A percentile compares a stretch with the other conserved stretches of the same genome.
Conservation (phyloP, 2,329 filamentous ascomycete genomes). For the Coniosporium tulheliwenetii region DNA sequence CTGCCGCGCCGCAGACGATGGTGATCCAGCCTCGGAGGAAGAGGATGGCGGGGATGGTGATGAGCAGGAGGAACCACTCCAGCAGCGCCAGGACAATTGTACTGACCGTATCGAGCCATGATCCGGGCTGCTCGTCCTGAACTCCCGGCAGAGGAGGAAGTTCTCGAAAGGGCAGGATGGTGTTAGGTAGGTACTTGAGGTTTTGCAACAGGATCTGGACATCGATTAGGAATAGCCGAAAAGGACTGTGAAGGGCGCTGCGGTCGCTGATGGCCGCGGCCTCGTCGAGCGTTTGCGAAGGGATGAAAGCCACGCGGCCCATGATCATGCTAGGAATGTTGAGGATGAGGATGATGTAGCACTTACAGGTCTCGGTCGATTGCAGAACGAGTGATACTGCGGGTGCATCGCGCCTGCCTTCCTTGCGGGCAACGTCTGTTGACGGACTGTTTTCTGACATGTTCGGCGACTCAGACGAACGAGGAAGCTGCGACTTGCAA, state of each 20-base stretch:
- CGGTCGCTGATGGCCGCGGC: constrained; percentile 1
- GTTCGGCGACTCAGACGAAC: too few species aligned
- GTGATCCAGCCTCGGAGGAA: background rate
- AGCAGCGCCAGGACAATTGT: background rate
- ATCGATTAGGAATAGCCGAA: background rate
- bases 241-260: background rate
- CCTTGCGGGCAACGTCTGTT: background rate
- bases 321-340: background rate
- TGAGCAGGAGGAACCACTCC: background rate
- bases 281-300: constrained; percentile 1
- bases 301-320: constrained; percentile 1
- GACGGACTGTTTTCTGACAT: too few species aligned
- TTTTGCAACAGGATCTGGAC: background rate
- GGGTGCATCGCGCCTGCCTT: background rate
- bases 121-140: background rate
- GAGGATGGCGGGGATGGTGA: background rate
- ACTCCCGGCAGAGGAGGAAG: background rate
- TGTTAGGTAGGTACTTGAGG: background rate
- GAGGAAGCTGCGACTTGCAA: too few species aligned
- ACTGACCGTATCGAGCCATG: background rate
- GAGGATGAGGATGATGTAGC: background rate
- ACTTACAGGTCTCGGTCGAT: background rate
- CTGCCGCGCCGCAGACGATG: background rate
- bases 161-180: background rate
- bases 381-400: background rate